Percentiles rank a stretch among this genome's conserved stretches.
Conservation (phyloP, 768 basidiomycete species). For the Phaeotremella fagi region DNA sequence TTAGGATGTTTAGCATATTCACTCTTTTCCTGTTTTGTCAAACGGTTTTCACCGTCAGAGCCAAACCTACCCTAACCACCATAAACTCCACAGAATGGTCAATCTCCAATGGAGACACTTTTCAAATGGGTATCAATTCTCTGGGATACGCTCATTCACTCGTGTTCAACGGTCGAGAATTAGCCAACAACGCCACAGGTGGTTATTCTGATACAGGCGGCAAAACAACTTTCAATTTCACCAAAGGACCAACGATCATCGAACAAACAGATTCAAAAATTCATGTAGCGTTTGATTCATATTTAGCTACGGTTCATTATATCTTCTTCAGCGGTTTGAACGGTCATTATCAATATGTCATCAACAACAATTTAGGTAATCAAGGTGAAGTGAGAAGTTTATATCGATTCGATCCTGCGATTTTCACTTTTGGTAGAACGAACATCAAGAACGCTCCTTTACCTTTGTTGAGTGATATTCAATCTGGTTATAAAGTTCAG, state of each 20-base stretch:
- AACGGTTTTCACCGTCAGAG: too few species aligned
- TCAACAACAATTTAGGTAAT: slow-evolving; percentile 1
- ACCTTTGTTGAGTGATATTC: not conserved
- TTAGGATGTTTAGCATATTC: too few species aligned
- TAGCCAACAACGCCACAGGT: slow-evolving; percentile 2
- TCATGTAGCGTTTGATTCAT: not conserved
- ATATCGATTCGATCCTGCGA: slow-evolving; percentile 1
- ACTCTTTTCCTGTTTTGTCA: too few species aligned
- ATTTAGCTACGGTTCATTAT: not conserved
- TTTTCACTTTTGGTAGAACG: not conserved
- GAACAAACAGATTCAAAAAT: not conserved
- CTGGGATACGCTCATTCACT: slow-evolving; percentile 2
- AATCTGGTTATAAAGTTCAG: slow-evolving; percentile 2
- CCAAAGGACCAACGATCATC: not conserved
- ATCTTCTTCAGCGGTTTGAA: slow-evolving; percentile 3
- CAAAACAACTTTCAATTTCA: slow-evolving; percentile 5
- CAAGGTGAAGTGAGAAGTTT: slow-evolving; percentile 5
- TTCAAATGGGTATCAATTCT: slow-evolving; percentile 1
- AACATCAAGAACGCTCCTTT: not conserved
- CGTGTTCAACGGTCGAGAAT: not conserved
- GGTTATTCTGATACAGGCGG: slow-evolving; percentile 2
- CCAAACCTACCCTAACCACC: not conserved
- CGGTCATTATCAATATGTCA: slow-evolving; percentile 7
- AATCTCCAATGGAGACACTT: slow-evolving; percentile 1
- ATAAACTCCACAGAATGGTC: not conserved